Conservation (phyloP, 805 yeast species). For the Schwanniomyces polymorphus region DNA sequence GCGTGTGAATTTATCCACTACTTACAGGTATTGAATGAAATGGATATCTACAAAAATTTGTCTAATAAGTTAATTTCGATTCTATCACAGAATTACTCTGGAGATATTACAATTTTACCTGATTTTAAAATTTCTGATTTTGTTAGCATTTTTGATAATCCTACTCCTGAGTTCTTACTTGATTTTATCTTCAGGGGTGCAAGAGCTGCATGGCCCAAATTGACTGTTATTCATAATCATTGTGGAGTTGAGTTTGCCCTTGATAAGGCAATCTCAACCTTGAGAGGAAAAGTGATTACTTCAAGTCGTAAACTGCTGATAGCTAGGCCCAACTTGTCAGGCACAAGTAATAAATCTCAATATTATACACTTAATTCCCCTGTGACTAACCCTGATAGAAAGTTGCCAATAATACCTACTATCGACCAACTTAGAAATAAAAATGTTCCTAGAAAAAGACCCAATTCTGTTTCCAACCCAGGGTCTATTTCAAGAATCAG, state of each 20-base stretch:
- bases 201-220: slow-evolving; percentile 90
- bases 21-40: slow-evolving; percentile 67
- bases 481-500: slow-evolving; percentile 2
- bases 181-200: slow-evolving; percentile 81
- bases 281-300: slow-evolving; percentile 61
- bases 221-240: slow-evolving; percentile 82
- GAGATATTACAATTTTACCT: slow-evolving; percentile 92
- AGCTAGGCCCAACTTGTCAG: neutral
- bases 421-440: slow-evolving; percentile 11
- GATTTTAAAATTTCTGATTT: slow-evolving; percentile 62
- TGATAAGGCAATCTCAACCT: slow-evolving; percentile 70
- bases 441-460: slow-evolving; percentile 15
- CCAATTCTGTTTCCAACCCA: slow-evolving; percentile 17
- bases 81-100: slow-evolving; percentile 83
- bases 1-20: slow-evolving; percentile 77
- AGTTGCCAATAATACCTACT: slow-evolving; percentile 1
- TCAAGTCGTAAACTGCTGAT: slow-evolving; percentile 14
- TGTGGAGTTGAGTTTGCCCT: slow-evolving; percentile 87
- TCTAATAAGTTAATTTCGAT: slow-evolving; percentile 75
- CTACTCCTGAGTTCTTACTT: slow-evolving; percentile 71
- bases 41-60: slow-evolving; percentile 73
- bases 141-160: slow-evolving; percentile 69
- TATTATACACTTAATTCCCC: slow-evolving; percentile 19
- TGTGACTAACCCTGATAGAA: slow-evolving; percentile 10
- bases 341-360: neutral